Conservation (phyloP, 352 stramenopile species). For the Phytophthora quininea region DNA sequence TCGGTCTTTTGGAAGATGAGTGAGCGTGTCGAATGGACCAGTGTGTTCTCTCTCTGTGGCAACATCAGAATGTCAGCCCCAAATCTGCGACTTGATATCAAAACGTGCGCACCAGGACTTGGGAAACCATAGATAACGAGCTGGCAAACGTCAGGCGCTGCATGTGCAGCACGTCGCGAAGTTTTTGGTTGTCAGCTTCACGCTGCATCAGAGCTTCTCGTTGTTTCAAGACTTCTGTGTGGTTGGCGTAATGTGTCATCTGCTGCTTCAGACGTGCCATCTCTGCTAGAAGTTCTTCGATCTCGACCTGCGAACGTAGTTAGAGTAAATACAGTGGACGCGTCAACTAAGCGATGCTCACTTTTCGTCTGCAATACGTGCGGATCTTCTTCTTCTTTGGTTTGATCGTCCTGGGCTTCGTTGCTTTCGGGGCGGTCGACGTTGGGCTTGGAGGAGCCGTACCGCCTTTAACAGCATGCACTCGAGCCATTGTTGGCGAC, state of each 20-base stretch:
- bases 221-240: conserved; percentile 9
- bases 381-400: conserved; percentile 22
- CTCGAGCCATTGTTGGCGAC: neutral
- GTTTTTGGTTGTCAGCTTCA: conserved; percentile 14
- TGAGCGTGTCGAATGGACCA: conserved; percentile 31
- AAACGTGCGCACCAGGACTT: conserved; percentile 22
- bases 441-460: conserved; percentile 3
- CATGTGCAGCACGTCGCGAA: conserved; percentile 24
- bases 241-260: conserved; percentile 14
- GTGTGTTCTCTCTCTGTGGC: conserved; percentile 23
- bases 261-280: conserved; percentile 21
- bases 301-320: conserved; percentile 18
- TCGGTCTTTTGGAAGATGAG: conserved; percentile 17
- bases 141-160: conserved; percentile 31
- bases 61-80: neutral
- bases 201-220: conserved; percentile 13
- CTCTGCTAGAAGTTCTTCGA: conserved; percentile 22
- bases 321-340: neutral
- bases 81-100: neutral
- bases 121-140: conserved; percentile 28
- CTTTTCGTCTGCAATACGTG: conserved; percentile 33
- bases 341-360: neutral
- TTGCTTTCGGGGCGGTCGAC: conserved; percentile 6
- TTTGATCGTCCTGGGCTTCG: conserved; percentile 1
- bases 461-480: neutral